Base-by-base conservation (phyloP, 306 rosid genomes). In the Alnus rubra region DNA sequence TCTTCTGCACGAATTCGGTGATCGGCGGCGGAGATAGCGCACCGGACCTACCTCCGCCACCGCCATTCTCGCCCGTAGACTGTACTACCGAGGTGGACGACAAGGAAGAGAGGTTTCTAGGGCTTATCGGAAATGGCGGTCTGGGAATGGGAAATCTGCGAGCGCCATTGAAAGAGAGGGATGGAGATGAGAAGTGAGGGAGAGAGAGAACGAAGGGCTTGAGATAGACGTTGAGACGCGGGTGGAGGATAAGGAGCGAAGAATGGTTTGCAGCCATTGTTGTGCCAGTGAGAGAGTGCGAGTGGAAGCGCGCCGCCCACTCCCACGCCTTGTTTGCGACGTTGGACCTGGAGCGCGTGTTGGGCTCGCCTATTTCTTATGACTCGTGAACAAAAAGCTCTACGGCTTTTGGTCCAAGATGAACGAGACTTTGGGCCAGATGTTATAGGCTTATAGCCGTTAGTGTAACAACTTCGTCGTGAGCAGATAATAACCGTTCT, bases 21-120 rank as follows among this genome's bases (percentile, higher is more conserved):
- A 81, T 75, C 48, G 87, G 91, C 3, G 79, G 77, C 23, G 91
- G 91, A 84, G 89, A 76, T 2, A 90, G 71, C 1, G 96, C 98
- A 7, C 97, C 96, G 1, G 92, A 73, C 76, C 97, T 89, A 0
- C 88, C 89, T 5, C 93, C 81, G 47, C 65, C 80, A 31, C 50
- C 47, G 16, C 81, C 84, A 83, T 81, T 78, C 30, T 76, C 93
- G 62, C 45, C 60, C 0, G 81, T 55, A 82, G 92, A 76, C 44
- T 87, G 82, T 5, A 87, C 82, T 10, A 84, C 80, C 2, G 92
- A 74, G 47, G 79, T 71, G 71, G 82, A 81, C 4, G 89, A 82
- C 13, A 81, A 70, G 28, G 93, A 80, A 39, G 89, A 88, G 60
- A 69, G 84, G 72, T 54, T 35, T 69, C 82, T 79, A 49, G 80